phyloP scores from a whole-genome alignment of 2,329 filamentous ascomycete genomes.

The Fusarium sp. region DNA sequence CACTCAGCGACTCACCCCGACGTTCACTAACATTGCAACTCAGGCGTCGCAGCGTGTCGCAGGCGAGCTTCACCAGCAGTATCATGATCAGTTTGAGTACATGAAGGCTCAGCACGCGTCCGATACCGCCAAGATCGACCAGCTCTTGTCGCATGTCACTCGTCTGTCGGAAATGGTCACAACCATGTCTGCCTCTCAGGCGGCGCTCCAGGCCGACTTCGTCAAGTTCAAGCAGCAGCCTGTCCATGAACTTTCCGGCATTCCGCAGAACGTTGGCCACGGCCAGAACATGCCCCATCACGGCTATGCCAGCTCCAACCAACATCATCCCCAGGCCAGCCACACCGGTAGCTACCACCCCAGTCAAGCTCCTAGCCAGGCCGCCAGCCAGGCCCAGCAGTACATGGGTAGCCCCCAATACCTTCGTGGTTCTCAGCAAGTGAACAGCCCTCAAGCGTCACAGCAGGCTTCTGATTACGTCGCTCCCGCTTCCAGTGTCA shows the following conservation, averaged over 20 bases:
- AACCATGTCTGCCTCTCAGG: constrained; percentile 73
- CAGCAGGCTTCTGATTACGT: constrained; percentile 46
- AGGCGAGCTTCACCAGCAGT: constrained; percentile 71
- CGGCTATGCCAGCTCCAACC: constrained; percentile 40
- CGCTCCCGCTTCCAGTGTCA: constrained; percentile 44
- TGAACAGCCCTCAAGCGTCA: constrained; percentile 47
- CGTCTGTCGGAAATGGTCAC: constrained; percentile 74
- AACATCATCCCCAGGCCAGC: constrained; percentile 38
- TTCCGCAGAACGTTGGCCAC: constrained; percentile 34
- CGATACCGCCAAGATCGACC: constrained; percentile 72
- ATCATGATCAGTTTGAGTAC: constrained; percentile 59
- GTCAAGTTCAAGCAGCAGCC: constrained; percentile 64
- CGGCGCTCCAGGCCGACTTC: constrained; percentile 72
- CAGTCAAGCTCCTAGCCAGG: constrained; percentile 47
- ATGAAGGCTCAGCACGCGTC: constrained; percentile 59
- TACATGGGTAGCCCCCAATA: constrained; percentile 51
- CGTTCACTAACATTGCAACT: constrained; percentile 69
- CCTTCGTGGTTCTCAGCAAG: constrained; percentile 44
- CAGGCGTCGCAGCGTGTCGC: constrained; percentile 73
- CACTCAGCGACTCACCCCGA: constrained; percentile 69
- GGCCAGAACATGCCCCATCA: constrained; percentile 39
- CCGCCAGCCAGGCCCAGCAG: constrained; percentile 43
- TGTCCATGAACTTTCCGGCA: constrained; percentile 53
- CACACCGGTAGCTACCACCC: constrained; percentile 46
- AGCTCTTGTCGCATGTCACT: constrained; percentile 72